These are phyloP conservation scores for Kurtzmaniella quercitrusa DNA, from an alignment of 1,139 yeast genomes.

Conservation along the genomic window DNA sequence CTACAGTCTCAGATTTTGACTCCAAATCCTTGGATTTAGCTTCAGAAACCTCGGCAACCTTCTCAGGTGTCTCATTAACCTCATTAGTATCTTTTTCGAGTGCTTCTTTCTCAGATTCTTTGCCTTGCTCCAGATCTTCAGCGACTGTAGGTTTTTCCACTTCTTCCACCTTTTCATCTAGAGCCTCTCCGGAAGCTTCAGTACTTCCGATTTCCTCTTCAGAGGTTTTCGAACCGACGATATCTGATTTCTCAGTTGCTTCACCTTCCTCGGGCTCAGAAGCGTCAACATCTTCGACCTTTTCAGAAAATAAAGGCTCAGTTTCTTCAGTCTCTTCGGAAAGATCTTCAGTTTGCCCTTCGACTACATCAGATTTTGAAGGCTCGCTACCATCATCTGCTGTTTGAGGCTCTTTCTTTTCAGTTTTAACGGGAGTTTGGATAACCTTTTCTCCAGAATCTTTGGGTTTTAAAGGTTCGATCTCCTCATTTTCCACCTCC, in stretches of 20 bases:
- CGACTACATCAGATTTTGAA: too few relatives aligned
- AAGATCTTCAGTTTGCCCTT: background rate
- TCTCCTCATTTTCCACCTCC: conserved; percentile 10
- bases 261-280: background rate
- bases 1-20: too few relatives aligned
- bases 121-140: background rate
- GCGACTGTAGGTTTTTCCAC: background rate
- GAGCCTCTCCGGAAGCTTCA: background rate
- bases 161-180: too few relatives aligned
- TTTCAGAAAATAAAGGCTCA: too few relatives aligned
- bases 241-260: background rate
- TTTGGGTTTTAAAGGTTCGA: conserved; percentile 4
- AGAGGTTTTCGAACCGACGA: too few relatives aligned
- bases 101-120: background rate
- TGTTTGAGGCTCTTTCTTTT: background rate
- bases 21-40: too few relatives aligned
- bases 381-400: background rate
- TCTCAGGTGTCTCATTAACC: background rate
- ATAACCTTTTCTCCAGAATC: background rate
- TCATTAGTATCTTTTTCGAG: too few relatives aligned
- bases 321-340: background rate
- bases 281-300: background rate
- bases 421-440: background rate
- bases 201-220: background rate
- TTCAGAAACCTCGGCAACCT: background rate